Conservation (phyloP, 208 protist genomes). For the Vickermania spadyakhi region DNA sequence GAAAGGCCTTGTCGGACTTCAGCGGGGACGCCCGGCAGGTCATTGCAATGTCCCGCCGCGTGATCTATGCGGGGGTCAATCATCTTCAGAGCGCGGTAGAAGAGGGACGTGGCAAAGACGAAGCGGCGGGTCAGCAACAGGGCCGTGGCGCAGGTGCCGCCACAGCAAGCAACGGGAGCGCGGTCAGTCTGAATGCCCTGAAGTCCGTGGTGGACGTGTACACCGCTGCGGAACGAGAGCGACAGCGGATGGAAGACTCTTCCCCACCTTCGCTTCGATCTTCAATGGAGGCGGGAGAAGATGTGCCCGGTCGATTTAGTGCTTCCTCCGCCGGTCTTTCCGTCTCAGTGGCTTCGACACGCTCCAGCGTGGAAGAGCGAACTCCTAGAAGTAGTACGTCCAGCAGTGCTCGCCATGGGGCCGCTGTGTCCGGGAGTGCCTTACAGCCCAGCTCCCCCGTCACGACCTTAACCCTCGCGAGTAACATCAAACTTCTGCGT, state of each 20-base stretch:
- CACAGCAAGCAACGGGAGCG: background rate
- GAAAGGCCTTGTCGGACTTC: slow-evolving; percentile 48
- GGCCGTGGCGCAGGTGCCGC: background rate
- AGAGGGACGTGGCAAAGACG: no score
- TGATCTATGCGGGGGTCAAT: slow-evolving; percentile 28
- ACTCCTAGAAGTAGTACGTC: no score
- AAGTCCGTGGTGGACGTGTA: background rate
- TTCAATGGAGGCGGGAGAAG: no score
- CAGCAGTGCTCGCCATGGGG: background rate
- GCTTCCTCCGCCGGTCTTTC: background rate
- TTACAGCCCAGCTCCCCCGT: background rate
- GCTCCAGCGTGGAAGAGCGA: background rate
- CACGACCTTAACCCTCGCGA: slow-evolving; percentile 23
- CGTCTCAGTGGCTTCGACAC: background rate
- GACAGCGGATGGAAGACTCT: no score
- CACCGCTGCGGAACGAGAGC: no score
- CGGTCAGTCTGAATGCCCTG: background rate
- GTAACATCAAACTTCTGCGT: slow-evolving; percentile 30
- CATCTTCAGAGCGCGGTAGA: background rate
- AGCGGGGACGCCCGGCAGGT: slow-evolving; percentile 68
- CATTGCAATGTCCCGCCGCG: slow-evolving; percentile 49
- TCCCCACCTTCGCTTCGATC: no score
- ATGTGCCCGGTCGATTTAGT: background rate
- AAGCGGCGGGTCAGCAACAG: background rate
- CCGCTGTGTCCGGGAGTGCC: no score